Conservation (phyloP, 2,329 filamentous ascomycete species). For the Pseudogymnoascus sp. region DNA sequence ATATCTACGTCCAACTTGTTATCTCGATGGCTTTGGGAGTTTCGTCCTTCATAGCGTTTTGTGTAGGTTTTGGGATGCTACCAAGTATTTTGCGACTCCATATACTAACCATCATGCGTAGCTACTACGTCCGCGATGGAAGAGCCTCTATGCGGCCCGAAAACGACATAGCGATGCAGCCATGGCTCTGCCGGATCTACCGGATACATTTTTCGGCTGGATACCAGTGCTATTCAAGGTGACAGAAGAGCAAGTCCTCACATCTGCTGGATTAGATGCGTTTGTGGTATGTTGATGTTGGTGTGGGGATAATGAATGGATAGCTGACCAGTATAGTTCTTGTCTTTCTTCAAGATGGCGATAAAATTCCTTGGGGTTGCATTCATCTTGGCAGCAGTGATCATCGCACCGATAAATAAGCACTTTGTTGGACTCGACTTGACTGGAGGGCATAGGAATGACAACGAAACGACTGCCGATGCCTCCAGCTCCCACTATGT, state of each 20-base stretch:
- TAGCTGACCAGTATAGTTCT: conserved; percentile 47
- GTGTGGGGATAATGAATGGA: neutral
- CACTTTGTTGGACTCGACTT: conserved; percentile 42
- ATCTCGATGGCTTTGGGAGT: conserved; percentile 64
- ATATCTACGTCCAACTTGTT: conserved; percentile 53
- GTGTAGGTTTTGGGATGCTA: conserved; percentile 41
- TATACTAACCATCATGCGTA: conserved; percentile 33
- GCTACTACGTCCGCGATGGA: conserved; percentile 87
- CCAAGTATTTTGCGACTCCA: neutral
- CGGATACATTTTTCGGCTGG: conserved; percentile 86
- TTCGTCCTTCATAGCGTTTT: conserved; percentile 67
- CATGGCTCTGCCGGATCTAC: conserved; percentile 64
- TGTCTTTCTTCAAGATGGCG: conserved; percentile 93
- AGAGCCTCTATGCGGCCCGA: conserved; percentile 78
- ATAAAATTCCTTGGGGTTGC: conserved; percentile 74
- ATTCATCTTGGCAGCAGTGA: conserved; percentile 68
- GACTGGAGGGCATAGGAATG: conserved; percentile 1
- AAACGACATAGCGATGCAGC: conserved; percentile 61
- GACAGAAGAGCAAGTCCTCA: conserved; percentile 80
- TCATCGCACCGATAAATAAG: conserved; percentile 81
- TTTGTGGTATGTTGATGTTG: conserved; percentile 59
- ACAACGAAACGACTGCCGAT: neutral
- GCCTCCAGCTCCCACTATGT: neutral
- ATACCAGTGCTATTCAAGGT: conserved; percentile 78
- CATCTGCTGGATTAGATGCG: conserved; percentile 86